A percentile compares a stretch with the other conserved stretches of the same genome.
Evolutionary conservation across 139 green algal genomes (phyloP).

Genomic region (Closterium sp.): DNA sequence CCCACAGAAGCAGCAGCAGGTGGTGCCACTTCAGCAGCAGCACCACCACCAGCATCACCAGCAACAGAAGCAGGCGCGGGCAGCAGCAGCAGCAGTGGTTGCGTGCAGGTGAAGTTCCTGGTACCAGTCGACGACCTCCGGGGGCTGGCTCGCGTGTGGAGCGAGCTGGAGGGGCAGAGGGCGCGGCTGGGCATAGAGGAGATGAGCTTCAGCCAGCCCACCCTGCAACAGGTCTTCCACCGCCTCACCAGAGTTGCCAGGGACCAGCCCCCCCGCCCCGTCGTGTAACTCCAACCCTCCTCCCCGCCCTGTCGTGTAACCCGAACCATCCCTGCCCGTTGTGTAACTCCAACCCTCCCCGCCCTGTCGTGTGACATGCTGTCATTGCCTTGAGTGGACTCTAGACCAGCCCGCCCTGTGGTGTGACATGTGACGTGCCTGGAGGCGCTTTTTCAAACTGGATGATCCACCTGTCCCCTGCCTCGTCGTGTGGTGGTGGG

Average conservation of each 20-base stretch:
- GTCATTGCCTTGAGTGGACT: too few relatives aligned
- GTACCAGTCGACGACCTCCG: conserved; percentile 16
- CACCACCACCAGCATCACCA: neutral
- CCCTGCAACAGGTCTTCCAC: conserved; percentile 41
- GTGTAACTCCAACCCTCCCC: neutral
- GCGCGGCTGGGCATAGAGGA: conserved; percentile 29
- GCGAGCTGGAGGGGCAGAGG: conserved; percentile 27
- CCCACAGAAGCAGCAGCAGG: neutral
- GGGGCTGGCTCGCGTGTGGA: conserved; percentile 32
- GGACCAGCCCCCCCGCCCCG: neutral
- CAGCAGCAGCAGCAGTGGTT: conserved; percentile 11
- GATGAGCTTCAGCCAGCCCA: conserved; percentile 38
- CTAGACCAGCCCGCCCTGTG: too few relatives aligned
- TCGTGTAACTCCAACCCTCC: neutral
- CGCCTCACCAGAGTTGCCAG: conserved; percentile 8
- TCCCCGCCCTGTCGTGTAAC: neutral
- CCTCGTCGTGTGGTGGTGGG: too few relatives aligned
- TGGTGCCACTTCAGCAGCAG: neutral
- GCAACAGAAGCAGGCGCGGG: neutral
- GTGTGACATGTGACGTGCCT: too few relatives aligned
- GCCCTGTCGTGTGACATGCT: neutral
- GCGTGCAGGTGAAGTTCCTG: conserved; percentile 10
- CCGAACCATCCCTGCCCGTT: too few relatives aligned
- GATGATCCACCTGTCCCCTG: too few relatives aligned
- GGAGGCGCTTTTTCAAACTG: too few relatives aligned